These are phyloP conservation scores for Aspergillus melleus DNA, from an alignment of 2,329 filamentous ascomycete genomes.

Conservation along the genomic window DNA sequence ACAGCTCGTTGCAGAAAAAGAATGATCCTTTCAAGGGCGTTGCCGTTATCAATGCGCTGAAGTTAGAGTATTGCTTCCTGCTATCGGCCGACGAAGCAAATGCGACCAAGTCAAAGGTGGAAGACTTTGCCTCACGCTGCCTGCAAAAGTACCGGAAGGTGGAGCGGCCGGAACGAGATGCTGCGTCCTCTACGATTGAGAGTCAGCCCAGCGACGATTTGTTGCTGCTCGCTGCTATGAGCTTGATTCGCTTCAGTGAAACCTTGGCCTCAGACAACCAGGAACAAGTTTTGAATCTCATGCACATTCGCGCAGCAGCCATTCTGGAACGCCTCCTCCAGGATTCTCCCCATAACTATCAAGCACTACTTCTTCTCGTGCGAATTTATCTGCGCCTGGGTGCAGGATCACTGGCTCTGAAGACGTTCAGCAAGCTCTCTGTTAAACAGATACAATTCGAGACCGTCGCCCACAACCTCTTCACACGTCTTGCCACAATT, in stretches of 20 bases:
- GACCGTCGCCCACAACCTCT: constrained; percentile 48
- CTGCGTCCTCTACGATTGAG: constrained; percentile 39
- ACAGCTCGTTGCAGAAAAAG: constrained; percentile 16
- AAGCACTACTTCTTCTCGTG: constrained; percentile 45
- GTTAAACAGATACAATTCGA: constrained; percentile 53
- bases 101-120: constrained; percentile 27
- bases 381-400: constrained; percentile 47
- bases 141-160: constrained; percentile 34
- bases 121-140: constrained; percentile 42
- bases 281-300: constrained; percentile 25
- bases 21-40: constrained; percentile 27
- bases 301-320: constrained; percentile 38
- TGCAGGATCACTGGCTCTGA: constrained; percentile 48
- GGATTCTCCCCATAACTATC: constrained; percentile 49
- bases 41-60: constrained; percentile 43
- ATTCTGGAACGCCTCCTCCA: constrained; percentile 42
- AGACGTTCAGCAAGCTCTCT: constrained; percentile 45
- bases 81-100: constrained; percentile 33
- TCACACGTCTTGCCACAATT: constrained; percentile 48
- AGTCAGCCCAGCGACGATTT: constrained; percentile 47
- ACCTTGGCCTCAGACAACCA: constrained; percentile 16
- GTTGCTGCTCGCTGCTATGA: constrained; percentile 45
- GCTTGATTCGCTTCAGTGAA: constrained; percentile 35
- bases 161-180: constrained; percentile 22
- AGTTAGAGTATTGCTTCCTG: constrained; percentile 44